Evolutionary conservation across 2,329 filamentous ascomycete genomes (phyloP).

Genomic region (Colletotrichum theobromicola): DNA sequence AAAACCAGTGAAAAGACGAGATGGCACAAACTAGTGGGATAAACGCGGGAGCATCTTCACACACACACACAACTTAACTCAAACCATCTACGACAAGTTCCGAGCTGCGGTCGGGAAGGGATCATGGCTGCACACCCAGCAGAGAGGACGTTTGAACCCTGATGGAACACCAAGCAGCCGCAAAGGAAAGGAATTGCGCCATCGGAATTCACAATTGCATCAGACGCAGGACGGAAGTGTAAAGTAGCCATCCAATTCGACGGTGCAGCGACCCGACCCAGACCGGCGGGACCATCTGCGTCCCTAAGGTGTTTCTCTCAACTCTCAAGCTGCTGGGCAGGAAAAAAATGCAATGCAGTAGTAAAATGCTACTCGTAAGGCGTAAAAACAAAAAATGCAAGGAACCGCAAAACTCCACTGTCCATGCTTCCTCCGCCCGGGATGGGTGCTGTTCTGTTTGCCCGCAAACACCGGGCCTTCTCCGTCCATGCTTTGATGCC

Average conservation of each 20-base stretch:
- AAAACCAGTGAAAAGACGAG: neutral
- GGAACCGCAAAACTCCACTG: neutral
- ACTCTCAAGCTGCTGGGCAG: no score
- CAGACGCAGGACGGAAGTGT: neutral
- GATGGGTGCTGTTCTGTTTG: neutral
- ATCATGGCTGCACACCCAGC: neutral
- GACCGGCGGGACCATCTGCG: neutral
- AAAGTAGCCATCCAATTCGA: neutral
- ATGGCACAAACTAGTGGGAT: neutral
- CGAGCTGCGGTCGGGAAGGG: neutral
- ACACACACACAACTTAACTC: no score
- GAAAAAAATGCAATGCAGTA: neutral
- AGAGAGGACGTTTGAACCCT: neutral
- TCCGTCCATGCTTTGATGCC: neutral
- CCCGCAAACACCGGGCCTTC: neutral
- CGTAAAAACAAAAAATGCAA: neutral
- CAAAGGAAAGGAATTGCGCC: neutral
- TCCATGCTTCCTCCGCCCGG: neutral
- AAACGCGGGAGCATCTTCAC: neutral
- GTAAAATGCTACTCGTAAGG: neutral
- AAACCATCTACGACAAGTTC: neutral
- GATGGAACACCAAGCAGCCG: neutral
- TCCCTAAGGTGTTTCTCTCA: no score
- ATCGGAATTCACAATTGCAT: constrained; percentile 14
- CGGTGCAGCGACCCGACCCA: neutral